Conservation (phyloP, 2,329 filamentous ascomycete genomes). For the Diplodia intermedia region DNA sequence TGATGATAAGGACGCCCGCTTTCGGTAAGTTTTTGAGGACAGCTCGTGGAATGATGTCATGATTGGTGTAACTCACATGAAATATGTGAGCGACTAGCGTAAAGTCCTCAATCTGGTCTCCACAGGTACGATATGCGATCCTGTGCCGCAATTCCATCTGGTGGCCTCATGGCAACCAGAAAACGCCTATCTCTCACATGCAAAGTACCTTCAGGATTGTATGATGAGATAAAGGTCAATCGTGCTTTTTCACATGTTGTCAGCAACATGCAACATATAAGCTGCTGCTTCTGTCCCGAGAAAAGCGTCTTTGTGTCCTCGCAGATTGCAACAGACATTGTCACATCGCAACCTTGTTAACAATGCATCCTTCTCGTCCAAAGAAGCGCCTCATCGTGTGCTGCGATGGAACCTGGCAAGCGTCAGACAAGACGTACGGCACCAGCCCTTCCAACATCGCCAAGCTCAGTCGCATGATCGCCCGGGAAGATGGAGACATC, state of each 20-base stretch:
- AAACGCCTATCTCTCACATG: not conserved
- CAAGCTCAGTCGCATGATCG: conserved; percentile 57
- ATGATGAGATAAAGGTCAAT: not conserved
- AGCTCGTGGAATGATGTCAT: not conserved
- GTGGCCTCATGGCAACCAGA: not conserved
- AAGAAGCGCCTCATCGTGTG: conserved; percentile 44
- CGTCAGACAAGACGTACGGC: conserved; percentile 17
- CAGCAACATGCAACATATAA: not conserved
- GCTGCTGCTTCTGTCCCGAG: not conserved
- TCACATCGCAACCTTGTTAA: not conserved
- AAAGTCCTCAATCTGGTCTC: not conserved
- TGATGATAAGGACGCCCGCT: not conserved
- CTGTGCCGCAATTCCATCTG: not conserved
- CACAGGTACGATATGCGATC: not conserved
- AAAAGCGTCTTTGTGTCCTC: not conserved
- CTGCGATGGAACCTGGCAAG: conserved; percentile 47
- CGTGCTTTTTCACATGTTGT: not conserved
- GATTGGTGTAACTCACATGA: not conserved
- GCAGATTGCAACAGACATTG: not conserved
- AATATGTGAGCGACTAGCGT: not conserved
- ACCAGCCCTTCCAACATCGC: conserved; percentile 59
- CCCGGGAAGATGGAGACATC: conserved; percentile 54
- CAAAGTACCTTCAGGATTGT: not conserved
- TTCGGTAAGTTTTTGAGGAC: not conserved
- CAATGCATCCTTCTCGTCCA: not conserved